phyloP scores from a whole-genome alignment of 352 stramenopile genomes.

The Saprolegnia diclina region DNA sequence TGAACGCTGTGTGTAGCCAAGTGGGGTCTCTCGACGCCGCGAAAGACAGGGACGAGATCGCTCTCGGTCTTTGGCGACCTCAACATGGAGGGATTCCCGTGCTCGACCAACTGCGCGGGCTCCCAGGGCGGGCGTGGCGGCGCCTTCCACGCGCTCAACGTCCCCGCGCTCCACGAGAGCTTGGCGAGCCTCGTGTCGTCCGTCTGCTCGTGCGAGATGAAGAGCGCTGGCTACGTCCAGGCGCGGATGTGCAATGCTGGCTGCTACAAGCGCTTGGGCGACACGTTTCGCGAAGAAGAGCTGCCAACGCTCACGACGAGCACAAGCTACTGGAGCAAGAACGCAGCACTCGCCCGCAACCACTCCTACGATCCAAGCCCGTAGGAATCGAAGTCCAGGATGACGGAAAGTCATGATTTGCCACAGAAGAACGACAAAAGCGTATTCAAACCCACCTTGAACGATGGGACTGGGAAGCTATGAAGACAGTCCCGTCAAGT shows the following conservation, averaged over 20 bases:
- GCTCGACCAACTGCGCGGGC: conserved; percentile 52
- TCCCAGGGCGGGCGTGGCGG: conserved; percentile 66
- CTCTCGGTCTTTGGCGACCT: conserved; percentile 46
- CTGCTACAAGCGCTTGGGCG: not conserved
- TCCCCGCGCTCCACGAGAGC: conserved; percentile 44
- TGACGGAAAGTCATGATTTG: no score
- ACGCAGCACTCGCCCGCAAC: not conserved
- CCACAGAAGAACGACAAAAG: no score
- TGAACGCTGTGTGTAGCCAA: conserved; percentile 39
- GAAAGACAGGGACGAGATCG: not conserved
- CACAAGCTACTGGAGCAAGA: not conserved
- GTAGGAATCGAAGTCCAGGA: no score
- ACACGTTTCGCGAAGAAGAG: not conserved
- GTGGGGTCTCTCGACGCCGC: conserved; percentile 59
- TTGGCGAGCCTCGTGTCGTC: conserved; percentile 28
- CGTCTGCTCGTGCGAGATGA: conserved; percentile 1
- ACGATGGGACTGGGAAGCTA: no score
- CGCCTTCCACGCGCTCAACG: conserved; percentile 52
- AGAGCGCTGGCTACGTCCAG: not conserved
- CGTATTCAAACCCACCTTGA: no score
- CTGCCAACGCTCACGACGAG: not conserved
- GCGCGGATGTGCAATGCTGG: not conserved
- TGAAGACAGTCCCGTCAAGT: no score
- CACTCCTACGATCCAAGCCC: no score
- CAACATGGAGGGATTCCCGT: conserved; percentile 77